These are phyloP conservation scores for Gastrolobium villosum DNA, from an alignment of 306 rosid species.

Conservation along the genomic window DNA sequence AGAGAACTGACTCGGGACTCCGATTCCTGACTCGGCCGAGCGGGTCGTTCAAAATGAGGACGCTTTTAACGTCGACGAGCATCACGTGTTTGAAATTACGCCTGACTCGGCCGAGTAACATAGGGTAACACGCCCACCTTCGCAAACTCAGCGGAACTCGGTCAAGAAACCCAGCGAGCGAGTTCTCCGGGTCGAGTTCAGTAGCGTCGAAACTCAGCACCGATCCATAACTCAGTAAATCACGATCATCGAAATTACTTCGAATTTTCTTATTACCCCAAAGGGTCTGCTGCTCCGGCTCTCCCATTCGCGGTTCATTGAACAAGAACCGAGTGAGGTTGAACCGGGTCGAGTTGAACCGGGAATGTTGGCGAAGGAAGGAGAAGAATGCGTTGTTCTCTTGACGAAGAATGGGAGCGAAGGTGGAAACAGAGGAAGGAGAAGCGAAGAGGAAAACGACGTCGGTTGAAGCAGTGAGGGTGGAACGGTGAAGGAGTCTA, in stretches of 20 bases:
- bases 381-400: slow-evolving; percentile 68
- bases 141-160: slow-evolving; percentile 68
- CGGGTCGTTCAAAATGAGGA: slow-evolving; percentile 65
- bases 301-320: slow-evolving; percentile 46
- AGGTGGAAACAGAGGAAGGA: slow-evolving; percentile 37
- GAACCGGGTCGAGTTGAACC: slow-evolving; percentile 59
- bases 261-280: slow-evolving; percentile 65
- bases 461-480: slow-evolving; percentile 74
- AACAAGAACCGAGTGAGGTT: slow-evolving; percentile 53
- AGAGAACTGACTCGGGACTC: slow-evolving; percentile 65
- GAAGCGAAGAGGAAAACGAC: slow-evolving; percentile 71
- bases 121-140: slow-evolving; percentile 92
- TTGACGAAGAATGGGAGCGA: slow-evolving; percentile 54
- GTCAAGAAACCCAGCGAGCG: slow-evolving; percentile 82
- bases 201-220: slow-evolving; percentile 76
- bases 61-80: slow-evolving; percentile 65
- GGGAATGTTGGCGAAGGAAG: slow-evolving; percentile 50
- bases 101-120: slow-evolving; percentile 86
- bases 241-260: slow-evolving; percentile 24
- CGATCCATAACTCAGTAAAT: slow-evolving; percentile 73
- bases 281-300: slow-evolving; percentile 48
- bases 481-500: slow-evolving; percentile 75
- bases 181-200: slow-evolving; percentile 93
- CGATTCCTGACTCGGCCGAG: slow-evolving; percentile 61
- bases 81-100: slow-evolving; percentile 74